Base-by-base conservation (phyloP, 169 alveolate genomes). In the Theileria orientalis region DNA sequence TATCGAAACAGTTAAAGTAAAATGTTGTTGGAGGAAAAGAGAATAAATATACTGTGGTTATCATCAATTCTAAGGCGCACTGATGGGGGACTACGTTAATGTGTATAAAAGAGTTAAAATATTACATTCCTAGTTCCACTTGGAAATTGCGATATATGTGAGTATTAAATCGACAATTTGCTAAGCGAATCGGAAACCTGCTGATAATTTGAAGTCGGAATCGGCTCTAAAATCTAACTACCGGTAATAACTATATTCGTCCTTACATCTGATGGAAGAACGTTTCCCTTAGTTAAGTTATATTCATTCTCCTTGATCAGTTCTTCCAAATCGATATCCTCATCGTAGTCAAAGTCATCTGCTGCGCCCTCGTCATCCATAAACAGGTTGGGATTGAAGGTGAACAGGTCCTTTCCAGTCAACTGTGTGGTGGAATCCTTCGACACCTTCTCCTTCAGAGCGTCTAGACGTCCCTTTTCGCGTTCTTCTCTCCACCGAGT, bases 281-380 rank as follows among this genome's bases (percentile, higher is more conserved):
- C 74, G 78, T 76, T 76, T 13, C 86, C 86, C 19, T 73, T 76
- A 11, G 74, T 40, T 30, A 76, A 51, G 25, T 71, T 29, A 0
- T 37, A 37, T 44, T 82, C 83, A 56, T 74, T 82, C 74, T 74
- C 78, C 47, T 56, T 57, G 27, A 74, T 74, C 44, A 82, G 67
- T 29, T 74, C 89, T 23, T 82, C 85, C 23, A 82, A 33, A 44
- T 82, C 85, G 40, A 47, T 72, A 8, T 82, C 85, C 14, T 82
- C 89, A 23, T 68, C 89, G 76, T 82, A 82, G 63, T 74, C 89
- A 33, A 82, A 46, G 59, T 74, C 89, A 7, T 35, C 89, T 37
- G 85, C 89, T 19, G 89, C 89, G 25, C 79, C 63, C 67, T 82
- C 89, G 69, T 82, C 89, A 33, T 82, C 89, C 89, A 82, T 82